Percentiles rank a stretch among this genome's conserved stretches.
Conservation (phyloP, 1,139 yeast species). For the Hyphopichia burtonii region DNA sequence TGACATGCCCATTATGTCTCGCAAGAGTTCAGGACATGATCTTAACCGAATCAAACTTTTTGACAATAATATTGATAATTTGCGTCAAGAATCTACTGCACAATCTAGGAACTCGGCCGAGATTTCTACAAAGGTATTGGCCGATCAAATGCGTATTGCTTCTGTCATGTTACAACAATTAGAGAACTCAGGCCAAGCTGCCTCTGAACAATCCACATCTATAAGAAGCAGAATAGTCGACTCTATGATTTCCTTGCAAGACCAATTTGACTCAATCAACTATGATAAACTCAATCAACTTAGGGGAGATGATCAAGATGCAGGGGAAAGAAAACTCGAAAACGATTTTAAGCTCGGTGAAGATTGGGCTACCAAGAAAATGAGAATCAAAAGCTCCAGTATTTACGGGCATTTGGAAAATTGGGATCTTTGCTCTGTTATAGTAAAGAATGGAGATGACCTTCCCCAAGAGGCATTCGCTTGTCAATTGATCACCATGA, state of each 20-base stretch:
- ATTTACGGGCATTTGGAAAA: slow-evolving; percentile 81
- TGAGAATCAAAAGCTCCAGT: slow-evolving; percentile 73
- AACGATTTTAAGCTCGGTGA: slow-evolving; percentile 92
- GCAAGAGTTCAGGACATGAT: neutral
- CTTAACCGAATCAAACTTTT: neutral
- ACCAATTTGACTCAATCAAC: slow-evolving; percentile 49
- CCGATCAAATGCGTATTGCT: slow-evolving; percentile 94
- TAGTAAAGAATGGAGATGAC: slow-evolving; percentile 95
- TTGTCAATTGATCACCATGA: slow-evolving; percentile 84
- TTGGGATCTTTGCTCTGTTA: slow-evolving; percentile 95
- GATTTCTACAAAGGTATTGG: slow-evolving; percentile 50
- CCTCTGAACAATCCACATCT: slow-evolving; percentile 70
- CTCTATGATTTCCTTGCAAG: slow-evolving; percentile 88
- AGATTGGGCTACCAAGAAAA: slow-evolving; percentile 84
- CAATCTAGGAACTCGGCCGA: slow-evolving; percentile 12
- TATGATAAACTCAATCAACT: slow-evolving; percentile 50
- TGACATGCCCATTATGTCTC: slow-evolving; percentile 51
- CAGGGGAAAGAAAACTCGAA: slow-evolving; percentile 88
- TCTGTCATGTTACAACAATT: slow-evolving; percentile 90
- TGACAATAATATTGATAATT: neutral
- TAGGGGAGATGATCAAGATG: slow-evolving; percentile 41
- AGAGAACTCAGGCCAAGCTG: slow-evolving; percentile 67
- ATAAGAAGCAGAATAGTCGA: slow-evolving; percentile 77
- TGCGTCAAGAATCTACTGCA: neutral
- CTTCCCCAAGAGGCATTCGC: slow-evolving; percentile 97